Evolutionary conservation across 176 grass and related monocot genomes (phyloP).

Genomic region (Calamus simplicifolius): DNA sequence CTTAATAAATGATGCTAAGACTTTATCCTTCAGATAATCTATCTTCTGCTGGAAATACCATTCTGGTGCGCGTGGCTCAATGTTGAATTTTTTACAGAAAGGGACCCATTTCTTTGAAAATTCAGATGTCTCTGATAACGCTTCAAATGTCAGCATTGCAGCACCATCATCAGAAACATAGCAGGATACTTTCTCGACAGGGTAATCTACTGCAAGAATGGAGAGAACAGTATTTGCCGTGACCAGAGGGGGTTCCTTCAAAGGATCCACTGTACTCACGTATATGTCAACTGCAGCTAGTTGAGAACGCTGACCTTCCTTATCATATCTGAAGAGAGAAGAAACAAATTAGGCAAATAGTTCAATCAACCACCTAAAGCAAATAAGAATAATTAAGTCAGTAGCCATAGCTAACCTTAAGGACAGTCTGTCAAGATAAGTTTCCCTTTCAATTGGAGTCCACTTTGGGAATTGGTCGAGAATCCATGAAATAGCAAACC

Average conservation of each 20-base stretch:
- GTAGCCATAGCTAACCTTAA: constrained; percentile 54
- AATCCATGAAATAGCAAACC: constrained; percentile 96
- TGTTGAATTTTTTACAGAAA: constrained; percentile 76
- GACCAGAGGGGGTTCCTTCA: constrained; percentile 83
- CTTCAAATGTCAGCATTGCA: constrained; percentile 91
- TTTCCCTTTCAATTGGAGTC: constrained; percentile 89
- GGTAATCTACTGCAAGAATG: constrained; percentile 84
- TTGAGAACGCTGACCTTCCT: constrained; percentile 66
- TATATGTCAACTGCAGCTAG: constrained; percentile 75
- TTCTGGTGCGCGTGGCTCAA: constrained; percentile 83
- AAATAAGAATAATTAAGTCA: not conserved
- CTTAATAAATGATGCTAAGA: constrained; percentile 65
- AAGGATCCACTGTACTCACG: constrained; percentile 89
- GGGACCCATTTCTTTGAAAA: constrained; percentile 98
- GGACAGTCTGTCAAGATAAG: constrained; percentile 81
- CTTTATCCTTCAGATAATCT: constrained; percentile 93
- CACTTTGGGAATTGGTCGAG: constrained; percentile 98
- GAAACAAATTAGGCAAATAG: not conserved
- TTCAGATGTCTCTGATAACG: constrained; percentile 88
- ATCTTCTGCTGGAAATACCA: constrained; percentile 92
- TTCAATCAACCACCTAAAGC: not conserved
- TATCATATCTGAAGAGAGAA: constrained; percentile 63
- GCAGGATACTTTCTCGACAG: constrained; percentile 77
- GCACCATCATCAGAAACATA: constrained; percentile 99
- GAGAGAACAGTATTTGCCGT: constrained; percentile 95